Evolutionary conservation across 1,139 yeast species (phyloP).

Genomic region (Citeromyces siamensis): DNA sequence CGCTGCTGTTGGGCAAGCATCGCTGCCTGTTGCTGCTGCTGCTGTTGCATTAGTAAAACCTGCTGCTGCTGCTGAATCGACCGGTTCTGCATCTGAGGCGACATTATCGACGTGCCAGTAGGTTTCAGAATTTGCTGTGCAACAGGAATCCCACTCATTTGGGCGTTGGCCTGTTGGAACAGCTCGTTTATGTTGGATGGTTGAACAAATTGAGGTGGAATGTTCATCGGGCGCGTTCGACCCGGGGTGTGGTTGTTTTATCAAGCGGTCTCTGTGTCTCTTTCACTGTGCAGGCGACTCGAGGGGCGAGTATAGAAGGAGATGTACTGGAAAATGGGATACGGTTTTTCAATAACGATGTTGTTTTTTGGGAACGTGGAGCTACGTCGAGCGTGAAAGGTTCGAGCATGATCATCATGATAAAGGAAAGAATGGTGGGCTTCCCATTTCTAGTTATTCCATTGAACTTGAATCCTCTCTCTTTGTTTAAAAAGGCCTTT

Average conservation of each 20-base stretch:
- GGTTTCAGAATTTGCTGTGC: conserved; percentile 10
- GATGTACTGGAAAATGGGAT: no score
- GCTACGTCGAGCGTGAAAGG: no score
- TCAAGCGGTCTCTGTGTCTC: conserved; percentile 66
- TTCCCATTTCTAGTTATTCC: no score
- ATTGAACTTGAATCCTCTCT: no score
- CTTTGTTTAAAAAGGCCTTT: no score
- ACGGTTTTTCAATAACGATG: no score
- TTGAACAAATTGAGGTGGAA: conserved; percentile 13
- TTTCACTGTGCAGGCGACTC: conserved; percentile 64
- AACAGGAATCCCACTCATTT: conserved; percentile 5
- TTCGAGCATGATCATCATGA: no score
- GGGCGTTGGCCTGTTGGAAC: conserved; percentile 6
- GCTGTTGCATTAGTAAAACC: conserved; percentile 10
- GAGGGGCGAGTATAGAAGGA: no score
- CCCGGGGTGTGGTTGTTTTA: conserved; percentile 64
- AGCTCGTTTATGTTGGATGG: conserved; percentile 7
- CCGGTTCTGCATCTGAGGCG: conserved; percentile 17
- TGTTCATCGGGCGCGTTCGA: conserved; percentile 46
- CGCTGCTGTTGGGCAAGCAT: conserved; percentile 8
- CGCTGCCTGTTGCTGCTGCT: conserved; percentile 11
- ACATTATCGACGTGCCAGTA: conserved; percentile 15
- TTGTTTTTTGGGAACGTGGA: no score
- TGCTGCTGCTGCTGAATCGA: conserved; percentile 16
- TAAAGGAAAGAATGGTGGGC: no score